These are phyloP conservation scores for Tulasnella sp. DNA, from an alignment of 768 basidiomycete genomes.

Conservation along the genomic window DNA sequence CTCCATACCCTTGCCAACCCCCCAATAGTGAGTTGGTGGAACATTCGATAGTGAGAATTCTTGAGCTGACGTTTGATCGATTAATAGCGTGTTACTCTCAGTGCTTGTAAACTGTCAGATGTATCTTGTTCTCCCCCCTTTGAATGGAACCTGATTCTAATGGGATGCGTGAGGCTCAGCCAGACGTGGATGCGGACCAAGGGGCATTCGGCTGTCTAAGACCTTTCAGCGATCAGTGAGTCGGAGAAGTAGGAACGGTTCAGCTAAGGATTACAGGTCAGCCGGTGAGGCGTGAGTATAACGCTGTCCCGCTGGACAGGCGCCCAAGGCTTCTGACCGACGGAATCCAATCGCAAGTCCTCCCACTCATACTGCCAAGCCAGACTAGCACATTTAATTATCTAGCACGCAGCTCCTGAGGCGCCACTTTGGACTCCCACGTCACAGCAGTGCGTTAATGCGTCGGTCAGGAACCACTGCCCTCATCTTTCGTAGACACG, in stretches of 20 bases:
- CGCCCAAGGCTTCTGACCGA: background rate
- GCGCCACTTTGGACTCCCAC: background rate
- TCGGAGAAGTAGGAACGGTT: background rate
- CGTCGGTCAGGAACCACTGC: background rate
- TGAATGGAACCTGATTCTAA: background rate
- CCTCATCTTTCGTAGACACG: background rate
- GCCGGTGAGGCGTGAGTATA: background rate
- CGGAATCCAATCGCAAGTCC: background rate
- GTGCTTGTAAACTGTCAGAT: background rate
- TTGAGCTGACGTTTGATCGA: background rate
- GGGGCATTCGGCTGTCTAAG: background rate
- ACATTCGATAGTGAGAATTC: constrained; percentile 47
- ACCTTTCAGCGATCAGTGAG: background rate
- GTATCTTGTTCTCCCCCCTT: background rate
- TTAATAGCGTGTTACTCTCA: background rate
- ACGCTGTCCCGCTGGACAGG: background rate
- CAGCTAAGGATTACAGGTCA: background rate
- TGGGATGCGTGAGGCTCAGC: background rate
- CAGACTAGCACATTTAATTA: background rate
- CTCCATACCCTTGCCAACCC: background rate
- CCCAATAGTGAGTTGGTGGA: background rate
- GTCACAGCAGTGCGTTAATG: background rate
- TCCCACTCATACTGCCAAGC: background rate
- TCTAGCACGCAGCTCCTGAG: background rate
- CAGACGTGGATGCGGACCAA: background rate